phyloP scores from a whole-genome alignment of 768 basidiomycete genomes.

The Mycena belliarum region DNA sequence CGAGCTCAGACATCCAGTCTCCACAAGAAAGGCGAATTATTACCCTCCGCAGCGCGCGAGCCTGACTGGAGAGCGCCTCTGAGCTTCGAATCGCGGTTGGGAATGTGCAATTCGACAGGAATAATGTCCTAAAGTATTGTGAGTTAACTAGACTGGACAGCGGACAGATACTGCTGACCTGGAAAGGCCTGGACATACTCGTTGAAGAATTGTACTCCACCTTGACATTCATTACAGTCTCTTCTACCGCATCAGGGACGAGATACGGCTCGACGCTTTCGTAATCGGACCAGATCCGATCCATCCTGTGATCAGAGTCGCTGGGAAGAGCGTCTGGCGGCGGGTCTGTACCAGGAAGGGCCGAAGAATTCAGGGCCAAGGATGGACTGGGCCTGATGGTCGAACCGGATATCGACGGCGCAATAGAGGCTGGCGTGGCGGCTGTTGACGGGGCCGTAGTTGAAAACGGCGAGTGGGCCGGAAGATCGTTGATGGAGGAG shows the following conservation, averaged over 20 bases:
- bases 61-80: conserved; percentile 51
- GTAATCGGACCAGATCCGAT: conserved; percentile 86
- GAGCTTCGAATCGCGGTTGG: conserved; percentile 65
- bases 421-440: conserved; percentile 30
- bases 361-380: conserved; percentile 22
- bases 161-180: conserved; percentile 43
- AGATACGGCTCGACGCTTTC: conserved; percentile 78
- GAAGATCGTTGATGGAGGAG: conserved; percentile 72
- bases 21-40: not conserved
- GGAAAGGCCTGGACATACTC: conserved; percentile 52
- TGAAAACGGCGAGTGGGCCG: conserved; percentile 46
- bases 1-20: not conserved
- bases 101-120: conserved; percentile 75
- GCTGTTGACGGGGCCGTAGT: conserved; percentile 35
- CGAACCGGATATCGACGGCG: conserved; percentile 36
- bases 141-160: not conserved
- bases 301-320: conserved; percentile 84
- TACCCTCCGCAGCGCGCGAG: conserved; percentile 64
- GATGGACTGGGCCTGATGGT: conserved; percentile 35
- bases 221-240: conserved; percentile 53
- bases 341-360: conserved; percentile 26
- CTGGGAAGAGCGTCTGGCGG: conserved; percentile 54
- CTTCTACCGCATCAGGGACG: conserved; percentile 45
- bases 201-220: conserved; percentile 54
- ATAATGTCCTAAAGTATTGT: conserved; percentile 61